Evolutionary conservation across 148 eudicot genomes (phyloP).

Genomic region (Talinum fruticosum): DNA sequence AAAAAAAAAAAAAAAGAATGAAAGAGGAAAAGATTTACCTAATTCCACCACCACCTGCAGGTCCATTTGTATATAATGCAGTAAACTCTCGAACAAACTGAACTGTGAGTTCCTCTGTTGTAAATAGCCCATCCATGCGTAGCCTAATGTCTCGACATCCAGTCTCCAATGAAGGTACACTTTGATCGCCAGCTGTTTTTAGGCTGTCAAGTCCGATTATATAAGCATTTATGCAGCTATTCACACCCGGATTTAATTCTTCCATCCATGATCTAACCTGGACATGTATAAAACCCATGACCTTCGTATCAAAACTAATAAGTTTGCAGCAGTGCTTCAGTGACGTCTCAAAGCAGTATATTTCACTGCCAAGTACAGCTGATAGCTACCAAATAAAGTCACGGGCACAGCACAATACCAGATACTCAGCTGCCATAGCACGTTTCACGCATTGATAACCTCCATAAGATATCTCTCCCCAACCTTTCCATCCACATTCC

Average conservation of each 20-base stretch:
- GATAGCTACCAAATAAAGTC: neutral
- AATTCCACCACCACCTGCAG: slow-evolving; percentile 97
- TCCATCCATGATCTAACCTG: slow-evolving; percentile 97
- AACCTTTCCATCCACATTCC: slow-evolving; percentile 98
- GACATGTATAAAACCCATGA: neutral
- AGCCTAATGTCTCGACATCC: slow-evolving; percentile 65
- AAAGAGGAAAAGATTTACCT: slow-evolving; percentile 37
- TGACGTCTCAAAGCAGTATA: slow-evolving; percentile 1
- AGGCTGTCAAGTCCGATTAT: slow-evolving; percentile 95
- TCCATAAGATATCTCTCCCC: slow-evolving; percentile 99
- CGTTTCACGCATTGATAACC: slow-evolving; percentile 75
- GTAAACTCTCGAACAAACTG: slow-evolving; percentile 69
- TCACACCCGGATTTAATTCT: slow-evolving; percentile 65
- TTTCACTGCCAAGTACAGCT: no score
- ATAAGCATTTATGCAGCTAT: slow-evolving; percentile 58
- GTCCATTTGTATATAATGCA: slow-evolving; percentile 95
- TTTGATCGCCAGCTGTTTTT: slow-evolving; percentile 40
- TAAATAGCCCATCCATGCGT: slow-evolving; percentile 92
- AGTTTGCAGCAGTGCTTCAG: neutral
- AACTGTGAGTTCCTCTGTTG: slow-evolving; percentile 62
- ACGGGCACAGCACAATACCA: slow-evolving; percentile 42
- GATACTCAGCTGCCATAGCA: slow-evolving; percentile 85
- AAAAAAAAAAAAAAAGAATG: neutral
- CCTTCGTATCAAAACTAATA: neutral
- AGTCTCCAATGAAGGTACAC: slow-evolving; percentile 22